phyloP scores from a whole-genome alignment of 805 yeast species.

The Candida chilensis region DNA sequence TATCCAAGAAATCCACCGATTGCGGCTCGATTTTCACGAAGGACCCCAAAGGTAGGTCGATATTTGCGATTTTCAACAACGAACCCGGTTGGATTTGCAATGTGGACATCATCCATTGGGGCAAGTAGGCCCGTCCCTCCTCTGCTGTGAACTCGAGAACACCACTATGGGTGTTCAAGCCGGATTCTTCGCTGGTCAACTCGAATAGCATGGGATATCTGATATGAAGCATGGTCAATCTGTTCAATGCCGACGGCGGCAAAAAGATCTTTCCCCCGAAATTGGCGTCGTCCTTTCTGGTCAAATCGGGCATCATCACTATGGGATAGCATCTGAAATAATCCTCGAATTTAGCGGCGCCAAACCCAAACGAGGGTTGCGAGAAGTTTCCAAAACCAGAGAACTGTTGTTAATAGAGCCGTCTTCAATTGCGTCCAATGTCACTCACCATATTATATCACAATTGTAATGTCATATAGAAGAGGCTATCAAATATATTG shows the following conservation, averaged over 20 bases:
- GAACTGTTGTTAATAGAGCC: no score
- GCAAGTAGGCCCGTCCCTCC: conserved; percentile 91
- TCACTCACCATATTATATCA: no score
- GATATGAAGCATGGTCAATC: conserved; percentile 82
- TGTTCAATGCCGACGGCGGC: conserved; percentile 88
- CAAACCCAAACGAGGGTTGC: conserved; percentile 7
- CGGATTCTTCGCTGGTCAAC: conserved; percentile 56
- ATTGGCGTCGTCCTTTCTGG: conserved; percentile 69
- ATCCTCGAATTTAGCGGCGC: conserved; percentile 56
- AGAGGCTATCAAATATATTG: no score
- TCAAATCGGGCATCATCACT: conserved; percentile 75
- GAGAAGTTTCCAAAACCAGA: conserved; percentile 13
- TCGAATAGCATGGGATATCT: conserved; percentile 95
- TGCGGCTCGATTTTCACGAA: conserved; percentile 96
- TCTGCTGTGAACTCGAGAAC: conserved; percentile 95
- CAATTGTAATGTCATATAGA: no score
- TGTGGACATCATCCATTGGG: conserved; percentile 94
- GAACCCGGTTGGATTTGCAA: conserved; percentile 69
- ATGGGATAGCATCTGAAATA: conserved; percentile 90
- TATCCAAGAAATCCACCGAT: conserved; percentile 84
- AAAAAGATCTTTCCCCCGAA: conserved; percentile 93
- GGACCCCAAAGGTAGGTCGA: conserved; percentile 77
- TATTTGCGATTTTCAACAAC: conserved; percentile 63
- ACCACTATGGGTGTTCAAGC: conserved; percentile 73
- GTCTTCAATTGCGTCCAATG: no score